Conservation (phyloP, 2,329 filamentous ascomycete genomes). For the Aureobasidium melanogenum region DNA sequence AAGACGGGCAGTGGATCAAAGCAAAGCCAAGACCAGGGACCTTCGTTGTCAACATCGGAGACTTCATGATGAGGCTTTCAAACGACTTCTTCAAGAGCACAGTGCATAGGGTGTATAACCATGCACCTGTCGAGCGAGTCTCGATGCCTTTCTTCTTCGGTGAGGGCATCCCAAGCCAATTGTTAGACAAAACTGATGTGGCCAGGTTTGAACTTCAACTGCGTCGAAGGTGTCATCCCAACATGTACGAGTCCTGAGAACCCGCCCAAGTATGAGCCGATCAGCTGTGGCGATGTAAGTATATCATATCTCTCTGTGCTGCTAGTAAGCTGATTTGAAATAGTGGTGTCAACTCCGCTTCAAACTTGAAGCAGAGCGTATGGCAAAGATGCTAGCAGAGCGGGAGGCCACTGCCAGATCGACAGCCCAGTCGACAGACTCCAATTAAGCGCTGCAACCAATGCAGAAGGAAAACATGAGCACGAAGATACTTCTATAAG, state of each 20-base stretch:
- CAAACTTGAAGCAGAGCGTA: background rate
- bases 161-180: background rate
- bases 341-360: constrained; percentile 3
- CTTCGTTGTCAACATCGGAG: constrained; percentile 42
- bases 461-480: no score
- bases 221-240: constrained; percentile 38
- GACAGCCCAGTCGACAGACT: background rate
- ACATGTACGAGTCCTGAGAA: constrained; percentile 39
- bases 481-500: no score
- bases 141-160: constrained; percentile 49
- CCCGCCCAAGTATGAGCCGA: constrained; percentile 40
- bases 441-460: no score
- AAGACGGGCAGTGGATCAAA: constrained; percentile 33
- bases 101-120: constrained; percentile 49
- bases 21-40: constrained; percentile 35
- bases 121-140: constrained; percentile 42
- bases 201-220: constrained; percentile 20
- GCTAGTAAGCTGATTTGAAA: background rate
- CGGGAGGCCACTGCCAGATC: background rate
- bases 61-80: constrained; percentile 32
- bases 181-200: background rate
- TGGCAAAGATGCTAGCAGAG: background rate
- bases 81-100: constrained; percentile 46
- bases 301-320: background rate
- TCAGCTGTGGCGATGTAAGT: constrained; percentile 17